phyloP scores from a whole-genome alignment of 768 basidiomycete genomes.

The Mycena chlorophos region DNA sequence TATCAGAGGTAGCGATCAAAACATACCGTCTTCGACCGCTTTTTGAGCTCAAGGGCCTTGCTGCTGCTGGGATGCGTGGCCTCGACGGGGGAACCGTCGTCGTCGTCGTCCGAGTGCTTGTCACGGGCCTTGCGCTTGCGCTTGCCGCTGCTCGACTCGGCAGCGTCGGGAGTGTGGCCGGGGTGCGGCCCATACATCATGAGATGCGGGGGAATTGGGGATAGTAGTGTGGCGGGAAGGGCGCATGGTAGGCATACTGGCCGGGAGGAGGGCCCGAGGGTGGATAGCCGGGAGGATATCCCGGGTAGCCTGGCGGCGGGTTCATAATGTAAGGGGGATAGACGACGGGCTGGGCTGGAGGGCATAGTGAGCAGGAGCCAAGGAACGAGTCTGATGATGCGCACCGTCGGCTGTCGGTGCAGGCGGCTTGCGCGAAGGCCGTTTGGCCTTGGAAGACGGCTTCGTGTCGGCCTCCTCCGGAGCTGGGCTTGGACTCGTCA shows the following conservation, averaged over 20 bases:
- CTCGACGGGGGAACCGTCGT: conserved; percentile 51
- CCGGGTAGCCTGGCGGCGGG: conserved; percentile 43
- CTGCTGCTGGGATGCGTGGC: conserved; percentile 29
- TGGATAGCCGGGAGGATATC: conserved; percentile 29
- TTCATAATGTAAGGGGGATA: conserved; percentile 72
- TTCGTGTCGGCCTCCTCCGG: conserved; percentile 45
- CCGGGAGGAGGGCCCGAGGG: conserved; percentile 37
- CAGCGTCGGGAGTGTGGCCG: conserved; percentile 34
- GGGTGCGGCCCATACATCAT: conserved; percentile 64
- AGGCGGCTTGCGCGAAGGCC: background rate
- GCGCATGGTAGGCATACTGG: conserved; percentile 56
- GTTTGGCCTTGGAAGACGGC: conserved; percentile 36
- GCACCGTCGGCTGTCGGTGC: conserved; percentile 30
- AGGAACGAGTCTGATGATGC: conserved; percentile 10
- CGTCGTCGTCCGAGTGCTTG: conserved; percentile 63
- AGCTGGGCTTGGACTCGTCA: conserved; percentile 37
- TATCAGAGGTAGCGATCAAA: background rate
- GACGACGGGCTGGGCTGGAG: conserved; percentile 42
- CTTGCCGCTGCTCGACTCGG: conserved; percentile 46
- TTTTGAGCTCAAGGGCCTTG: conserved; percentile 61
- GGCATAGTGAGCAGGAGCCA: conserved; percentile 25
- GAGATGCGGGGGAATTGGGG: conserved; percentile 69
- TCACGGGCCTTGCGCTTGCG: conserved; percentile 67
- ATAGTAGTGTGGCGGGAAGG: conserved; percentile 57
- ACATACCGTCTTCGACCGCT: conserved; percentile 78